Evolutionary conservation across 1,284 basidiomycete genomes (phyloP).

Genomic region (Malassezia slooffiae): DNA sequence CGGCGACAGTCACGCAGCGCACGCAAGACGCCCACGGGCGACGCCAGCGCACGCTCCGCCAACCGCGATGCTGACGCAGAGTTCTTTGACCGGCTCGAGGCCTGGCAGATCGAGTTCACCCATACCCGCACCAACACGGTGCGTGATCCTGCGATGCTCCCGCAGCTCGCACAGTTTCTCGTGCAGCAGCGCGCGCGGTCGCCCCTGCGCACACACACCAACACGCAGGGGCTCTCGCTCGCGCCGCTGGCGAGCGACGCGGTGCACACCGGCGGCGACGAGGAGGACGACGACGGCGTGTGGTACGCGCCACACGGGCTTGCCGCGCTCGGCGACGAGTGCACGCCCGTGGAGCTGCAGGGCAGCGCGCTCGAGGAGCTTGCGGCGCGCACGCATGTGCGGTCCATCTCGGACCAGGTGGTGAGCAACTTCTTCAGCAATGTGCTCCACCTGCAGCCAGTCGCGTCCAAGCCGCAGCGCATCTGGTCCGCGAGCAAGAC

Average conservation of each 20-base stretch:
- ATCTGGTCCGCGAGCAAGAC: conserved; percentile 48
- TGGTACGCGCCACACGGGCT: conserved; percentile 14
- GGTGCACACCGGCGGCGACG: not conserved
- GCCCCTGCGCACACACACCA: not conserved
- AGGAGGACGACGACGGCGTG: not conserved
- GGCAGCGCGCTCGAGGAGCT: conserved; percentile 20
- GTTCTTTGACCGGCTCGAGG: conserved; percentile 31
- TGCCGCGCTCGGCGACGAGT: conserved; percentile 30
- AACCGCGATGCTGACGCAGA: conserved; percentile 21
- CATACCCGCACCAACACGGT: conserved; percentile 33
- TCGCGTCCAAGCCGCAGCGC: conserved; percentile 29
- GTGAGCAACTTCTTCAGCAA: conserved; percentile 36
- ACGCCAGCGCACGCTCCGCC: conserved; percentile 15
- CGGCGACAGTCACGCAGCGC: conserved; percentile 8
- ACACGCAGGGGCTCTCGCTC: not conserved
- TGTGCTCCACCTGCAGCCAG: conserved; percentile 21
- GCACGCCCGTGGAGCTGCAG: conserved; percentile 28
- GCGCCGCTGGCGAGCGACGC: not conserved
- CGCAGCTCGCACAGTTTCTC: conserved; percentile 12
- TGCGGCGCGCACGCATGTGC: conserved; percentile 26
- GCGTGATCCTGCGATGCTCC: conserved; percentile 16
- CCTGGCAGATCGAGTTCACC: conserved; percentile 44
- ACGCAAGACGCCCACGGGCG: conserved; percentile 17
- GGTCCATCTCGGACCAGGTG: conserved; percentile 39
- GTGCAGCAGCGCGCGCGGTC: not conserved